Conservation (phyloP, 2,329 filamentous ascomycete genomes). For the Hymenoscyphus salicellus region DNA sequence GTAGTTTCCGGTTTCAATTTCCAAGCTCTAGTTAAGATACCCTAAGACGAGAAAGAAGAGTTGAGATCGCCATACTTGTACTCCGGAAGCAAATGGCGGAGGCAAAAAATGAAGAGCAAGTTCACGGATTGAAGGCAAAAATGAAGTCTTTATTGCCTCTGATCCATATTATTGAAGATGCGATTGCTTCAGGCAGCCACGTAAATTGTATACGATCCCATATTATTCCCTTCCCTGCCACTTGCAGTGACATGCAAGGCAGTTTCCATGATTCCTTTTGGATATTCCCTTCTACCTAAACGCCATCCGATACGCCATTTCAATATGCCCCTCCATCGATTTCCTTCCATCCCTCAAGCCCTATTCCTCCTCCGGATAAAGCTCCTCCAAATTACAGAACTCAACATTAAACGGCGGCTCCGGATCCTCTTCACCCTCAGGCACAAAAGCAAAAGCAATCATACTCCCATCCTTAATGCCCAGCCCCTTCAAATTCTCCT, state of each 20-base stretch:
- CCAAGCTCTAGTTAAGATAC: no score
- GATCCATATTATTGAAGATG: no score
- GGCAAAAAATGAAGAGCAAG: no score
- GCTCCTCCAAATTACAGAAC: conserved; percentile 23
- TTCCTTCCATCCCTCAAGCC: background rate
- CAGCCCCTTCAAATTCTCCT: conserved; percentile 35
- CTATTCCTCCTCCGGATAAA: conserved; percentile 27
- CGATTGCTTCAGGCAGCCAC: no score
- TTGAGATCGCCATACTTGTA: no score
- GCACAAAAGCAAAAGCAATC: conserved; percentile 41
- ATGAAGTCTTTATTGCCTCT: no score
- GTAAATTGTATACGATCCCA: background rate
- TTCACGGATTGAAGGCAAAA: no score
- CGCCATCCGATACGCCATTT: conserved; percentile 4
- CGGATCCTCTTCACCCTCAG: conserved; percentile 30
- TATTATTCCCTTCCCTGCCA: background rate
- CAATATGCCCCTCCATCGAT: background rate
- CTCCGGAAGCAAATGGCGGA: no score
- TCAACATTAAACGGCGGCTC: conserved; percentile 26
- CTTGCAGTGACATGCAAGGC: background rate
- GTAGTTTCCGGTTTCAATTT: no score
- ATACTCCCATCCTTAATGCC: conserved; percentile 40
- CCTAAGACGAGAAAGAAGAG: no score
- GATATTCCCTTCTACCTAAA: background rate
- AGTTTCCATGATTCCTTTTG: background rate